Conservation (phyloP, 2,329 filamentous ascomycete species). For the Fusarium sulawesiense region DNA sequence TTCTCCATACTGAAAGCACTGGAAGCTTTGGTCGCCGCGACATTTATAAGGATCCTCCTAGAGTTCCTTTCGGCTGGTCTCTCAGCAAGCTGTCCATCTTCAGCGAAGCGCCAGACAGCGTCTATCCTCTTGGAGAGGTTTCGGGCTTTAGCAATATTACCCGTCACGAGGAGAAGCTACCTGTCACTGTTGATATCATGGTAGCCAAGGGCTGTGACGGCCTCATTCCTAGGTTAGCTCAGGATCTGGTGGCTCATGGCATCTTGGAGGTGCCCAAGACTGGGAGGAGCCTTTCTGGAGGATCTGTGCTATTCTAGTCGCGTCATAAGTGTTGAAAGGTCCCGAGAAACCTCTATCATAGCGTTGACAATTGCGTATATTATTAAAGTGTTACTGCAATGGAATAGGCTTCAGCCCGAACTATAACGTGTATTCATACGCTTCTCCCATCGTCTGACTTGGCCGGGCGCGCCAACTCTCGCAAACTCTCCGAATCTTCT, state of each 20-base stretch:
- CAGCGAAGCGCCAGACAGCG: neutral
- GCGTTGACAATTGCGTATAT: too few species aligned
- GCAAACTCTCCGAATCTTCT: neutral
- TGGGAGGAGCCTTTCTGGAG: neutral
- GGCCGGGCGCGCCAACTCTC: neutral
- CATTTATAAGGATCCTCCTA: neutral
- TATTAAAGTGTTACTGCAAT: too few species aligned
- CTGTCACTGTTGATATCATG: neutral
- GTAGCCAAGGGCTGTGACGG: neutral
- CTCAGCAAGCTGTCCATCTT: neutral
- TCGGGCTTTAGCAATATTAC: neutral
- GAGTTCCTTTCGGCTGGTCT: neutral
- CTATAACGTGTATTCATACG: neutral
- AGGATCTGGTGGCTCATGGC: neutral
- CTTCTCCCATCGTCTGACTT: neutral
- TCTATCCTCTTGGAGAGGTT: neutral
- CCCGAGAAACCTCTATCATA: too few species aligned
- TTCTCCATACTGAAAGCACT: neutral
- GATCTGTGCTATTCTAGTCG: neutral
- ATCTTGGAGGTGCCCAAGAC: neutral
- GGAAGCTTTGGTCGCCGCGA: neutral
- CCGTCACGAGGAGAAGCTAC: neutral
- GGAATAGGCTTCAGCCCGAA: too few species aligned
- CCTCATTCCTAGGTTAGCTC: rapidly evolving
- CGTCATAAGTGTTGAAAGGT: too few species aligned